Evolutionary conservation across 1,284 basidiomycete genomes (phyloP), one percentile per base, ranked within the genome.

Genomic region (Violaceomyces palustris): DNA sequence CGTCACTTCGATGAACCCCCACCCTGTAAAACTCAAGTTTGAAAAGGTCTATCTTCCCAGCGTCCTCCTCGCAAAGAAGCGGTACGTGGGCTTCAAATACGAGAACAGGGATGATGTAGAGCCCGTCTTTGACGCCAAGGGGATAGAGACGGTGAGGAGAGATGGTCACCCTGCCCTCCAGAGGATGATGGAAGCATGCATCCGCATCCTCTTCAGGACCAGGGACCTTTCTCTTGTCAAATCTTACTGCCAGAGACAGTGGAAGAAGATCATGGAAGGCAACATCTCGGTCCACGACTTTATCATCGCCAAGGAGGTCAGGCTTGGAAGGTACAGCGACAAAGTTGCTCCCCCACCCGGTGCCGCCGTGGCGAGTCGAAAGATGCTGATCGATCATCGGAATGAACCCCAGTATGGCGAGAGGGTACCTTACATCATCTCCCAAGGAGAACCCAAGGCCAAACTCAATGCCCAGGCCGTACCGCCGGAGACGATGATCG

Each of bases 21-120:
- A 83, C 6, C 94, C 93, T 0, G 79, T 98, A 56, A 94, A 91
- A 74, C 81, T 98, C 50, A 96, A 96, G 74, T 96, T 98, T 60
- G 94, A 98, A 72, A 98, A 98, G 80, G 90, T 97, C 4, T 98
- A 96, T 74, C 80, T 91, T 39, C 92, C 90, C 2, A 92, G 87
- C 51, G 83, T 97, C 0, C 79, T 98, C 18, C 81, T 96, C 78
- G 89, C 92, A 0, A 98, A 98, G 78, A 97, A 97, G 72, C 82
- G 91, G 50, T 97, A 97, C 64, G 92, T 94, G 8, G 93, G 93
- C 2, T 91, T 88, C 78, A 94, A 92, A 73, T 96, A 86, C 62
- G 94, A 98, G 73, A 80, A 77, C 42, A 80, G 84, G 0, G 85
- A 89, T 53, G 88, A 94, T 14, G 72, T 57, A 1, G 83, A 86